These are phyloP conservation scores for Taphrina populina DNA, from an alignment of 1,139 yeast genomes.

Conservation along the genomic window DNA sequence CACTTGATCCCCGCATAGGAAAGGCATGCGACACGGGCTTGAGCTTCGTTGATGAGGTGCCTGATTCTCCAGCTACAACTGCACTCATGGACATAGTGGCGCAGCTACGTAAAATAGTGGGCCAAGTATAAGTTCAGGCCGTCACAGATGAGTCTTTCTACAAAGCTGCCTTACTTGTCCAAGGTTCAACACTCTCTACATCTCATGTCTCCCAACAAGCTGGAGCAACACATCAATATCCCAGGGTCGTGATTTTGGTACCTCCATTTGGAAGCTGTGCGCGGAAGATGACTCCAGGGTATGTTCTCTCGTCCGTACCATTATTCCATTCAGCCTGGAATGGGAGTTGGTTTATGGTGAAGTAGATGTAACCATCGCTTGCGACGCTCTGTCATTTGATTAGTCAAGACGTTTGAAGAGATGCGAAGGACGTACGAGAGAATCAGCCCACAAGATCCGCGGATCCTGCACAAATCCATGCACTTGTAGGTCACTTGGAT, in stretches of 20 bases:
- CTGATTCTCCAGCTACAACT: constrained; percentile 90
- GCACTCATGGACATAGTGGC: constrained; percentile 85
- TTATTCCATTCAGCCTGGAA: background rate
- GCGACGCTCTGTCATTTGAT: background rate
- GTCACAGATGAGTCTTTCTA: no score
- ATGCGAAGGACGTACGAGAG: background rate
- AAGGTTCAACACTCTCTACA: no score
- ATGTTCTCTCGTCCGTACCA: background rate
- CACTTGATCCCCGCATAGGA: constrained; percentile 93
- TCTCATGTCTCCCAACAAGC: no score
- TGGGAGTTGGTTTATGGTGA: constrained; percentile 5
- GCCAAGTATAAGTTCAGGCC: no score
- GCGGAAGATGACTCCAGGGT: constrained; percentile 1
- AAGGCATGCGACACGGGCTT: constrained; percentile 85
- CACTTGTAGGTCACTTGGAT: background rate
- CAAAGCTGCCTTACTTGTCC: no score
- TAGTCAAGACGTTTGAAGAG: background rate
- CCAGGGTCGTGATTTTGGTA: background rate
- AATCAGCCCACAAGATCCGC: constrained; percentile 7
- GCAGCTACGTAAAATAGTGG: no score
- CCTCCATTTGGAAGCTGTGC: background rate
- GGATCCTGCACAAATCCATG: constrained; percentile 1
- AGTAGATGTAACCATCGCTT: background rate
- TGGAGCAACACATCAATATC: no score
- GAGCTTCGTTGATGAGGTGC: constrained; percentile 74